A percentile compares a stretch with the other conserved stretches of the same genome.
Conservation (phyloP, 2,329 filamentous ascomycete genomes). For the Pseudogymnoascus sp. region DNA sequence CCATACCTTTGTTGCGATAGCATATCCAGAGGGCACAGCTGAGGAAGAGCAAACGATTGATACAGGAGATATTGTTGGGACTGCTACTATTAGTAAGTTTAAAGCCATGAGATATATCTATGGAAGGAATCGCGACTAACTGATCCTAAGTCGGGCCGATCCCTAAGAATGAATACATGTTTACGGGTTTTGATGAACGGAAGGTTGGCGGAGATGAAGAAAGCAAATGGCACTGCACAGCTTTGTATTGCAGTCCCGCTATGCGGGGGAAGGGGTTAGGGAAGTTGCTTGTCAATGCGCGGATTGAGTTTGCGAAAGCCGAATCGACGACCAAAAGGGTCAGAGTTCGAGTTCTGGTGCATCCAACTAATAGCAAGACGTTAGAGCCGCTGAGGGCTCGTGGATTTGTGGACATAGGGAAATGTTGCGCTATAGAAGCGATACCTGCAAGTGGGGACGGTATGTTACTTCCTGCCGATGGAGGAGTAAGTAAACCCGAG, state of each 20-base stretch:
- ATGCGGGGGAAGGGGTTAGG: constrained; percentile 21
- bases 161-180: constrained; percentile 20
- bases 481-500: constrained; percentile 17
- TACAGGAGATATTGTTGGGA: constrained; percentile 26
- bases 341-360: constrained; percentile 27
- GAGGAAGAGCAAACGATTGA: constrained; percentile 19
- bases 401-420: constrained; percentile 26
- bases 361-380: constrained; percentile 25
- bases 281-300: constrained; percentile 20
- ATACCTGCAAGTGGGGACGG: constrained; percentile 26
- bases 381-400: constrained; percentile 21
- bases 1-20: constrained; percentile 28
- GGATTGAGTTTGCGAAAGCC: constrained; percentile 18
- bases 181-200: constrained; percentile 24
- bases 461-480: constrained; percentile 25
- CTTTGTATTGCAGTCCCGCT: constrained; percentile 20
- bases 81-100: constrained; percentile 23
- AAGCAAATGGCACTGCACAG: constrained; percentile 23
- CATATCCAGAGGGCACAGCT: constrained; percentile 15
- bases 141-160: constrained; percentile 22
- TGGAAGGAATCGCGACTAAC: background rate
- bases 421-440: constrained; percentile 27
- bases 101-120: background rate
- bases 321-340: constrained; percentile 14
- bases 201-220: constrained; percentile 22